Evolutionary conservation across 257 asterid genomes (phyloP), one percentile per base, ranked within the genome.

Genomic region (Anisodus acutangulus): DNA sequence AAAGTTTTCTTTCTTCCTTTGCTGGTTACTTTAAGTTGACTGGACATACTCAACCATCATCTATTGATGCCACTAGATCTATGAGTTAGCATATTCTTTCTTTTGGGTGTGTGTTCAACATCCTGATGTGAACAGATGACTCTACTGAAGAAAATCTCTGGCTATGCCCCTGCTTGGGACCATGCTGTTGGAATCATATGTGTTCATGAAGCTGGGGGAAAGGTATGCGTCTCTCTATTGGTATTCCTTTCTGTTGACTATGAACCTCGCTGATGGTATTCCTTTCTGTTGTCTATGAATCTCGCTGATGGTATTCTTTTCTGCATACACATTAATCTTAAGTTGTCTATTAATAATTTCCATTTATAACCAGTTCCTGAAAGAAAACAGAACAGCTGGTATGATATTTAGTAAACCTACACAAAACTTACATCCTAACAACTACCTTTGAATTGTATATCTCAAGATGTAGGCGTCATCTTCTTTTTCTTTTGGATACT

Each of bases 171-270:
- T 76, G 81, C 81, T 76, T 76, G 99, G 98, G 98, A 96, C 89
- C 99, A 94, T 88, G 98, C 98, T 86, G 97, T 88, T 70, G 99
- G 99, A 85, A 88, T 92, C 83, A 92, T 94, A 92, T 94, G 98
- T 78, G 91, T 92, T 84, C 94, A 84, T 54, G 98, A 96, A 88
- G 98, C 99, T 3, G 98, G 98, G 59, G 98, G 98, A 82, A 92
- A 91, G 97, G 99, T 95, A 86, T 41, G 87, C 41, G 39, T 76
- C 63, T 51, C 13, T 3, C 47, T 51, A 7, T 51, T 26, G 1
- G 8, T 76, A 51, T 22, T 22, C 81, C 81, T 76, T 76, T 71
- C 37, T 71, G 39, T 41, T 19, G 22, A 51, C 47, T 8, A 51
- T 76, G 63, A 45, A 3, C 51, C 63, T 22, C 45, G 51, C 47